Base-by-base conservation (phyloP, 2,329 filamentous ascomycete species). In the Leptoxyphium fumago region DNA sequence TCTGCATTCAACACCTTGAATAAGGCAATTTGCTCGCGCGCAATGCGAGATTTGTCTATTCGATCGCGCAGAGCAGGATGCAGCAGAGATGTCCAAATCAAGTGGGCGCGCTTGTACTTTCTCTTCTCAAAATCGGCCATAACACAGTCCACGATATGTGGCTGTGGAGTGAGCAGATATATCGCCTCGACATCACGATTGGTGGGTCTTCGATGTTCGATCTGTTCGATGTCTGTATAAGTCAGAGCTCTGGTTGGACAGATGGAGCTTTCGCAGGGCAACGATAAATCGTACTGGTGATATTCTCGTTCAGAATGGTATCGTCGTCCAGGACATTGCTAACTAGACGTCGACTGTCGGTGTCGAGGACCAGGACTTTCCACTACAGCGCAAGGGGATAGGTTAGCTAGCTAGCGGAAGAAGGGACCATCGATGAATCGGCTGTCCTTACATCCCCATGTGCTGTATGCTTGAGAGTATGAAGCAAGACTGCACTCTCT, bases 281-380 rank as follows among this genome's bases (percentile, higher is more conserved):
- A 17, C 26, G 26, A 44, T 44, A 29, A 41, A 28, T 55, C 80
- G 61, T 74, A 94, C 88, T 94, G 53, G 88, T 89, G 64, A 98
- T 84, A 62, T 94, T 94, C 66, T 87, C 79, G 62, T 94, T 93
- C 66, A 98, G 81, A 53, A 98, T 93, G 58, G 95, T 86, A 76
- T 98, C 89, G 70, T 95, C 84, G 58, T 86, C 89, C 61, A 89
- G 77, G 40, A 85, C 83, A 71, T 89, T 94, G 66, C 94, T 82
- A 55, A 98, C 74, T 55, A 98, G 75, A 64, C 82, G 88, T 62
- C 81, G 80, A 61, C 85, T 88, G 45, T 71, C 73, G 53, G 84
- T 80, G 66, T 98, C 91, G 56, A 95, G 72, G 43, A 98, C 81
- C 54, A 98, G 70, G 53, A 95, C 84, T 76, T 96, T 98, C 91